These are phyloP conservation scores for Claviceps capensis DNA, from an alignment of 2,329 filamentous ascomycete genomes.

Conservation along the genomic window DNA sequence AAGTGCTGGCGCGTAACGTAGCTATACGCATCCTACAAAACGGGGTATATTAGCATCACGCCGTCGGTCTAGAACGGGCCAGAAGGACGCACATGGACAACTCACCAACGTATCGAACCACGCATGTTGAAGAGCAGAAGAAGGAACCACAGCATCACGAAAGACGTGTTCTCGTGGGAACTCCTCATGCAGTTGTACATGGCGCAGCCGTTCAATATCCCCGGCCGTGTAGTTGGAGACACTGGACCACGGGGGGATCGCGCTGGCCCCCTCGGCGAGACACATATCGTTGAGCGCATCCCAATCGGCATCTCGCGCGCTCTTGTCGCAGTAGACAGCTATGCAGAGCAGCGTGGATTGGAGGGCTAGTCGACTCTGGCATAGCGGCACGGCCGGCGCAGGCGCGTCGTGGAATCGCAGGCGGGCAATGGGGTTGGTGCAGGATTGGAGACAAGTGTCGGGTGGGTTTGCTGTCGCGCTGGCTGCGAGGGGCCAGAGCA, in stretches of 20 bases:
- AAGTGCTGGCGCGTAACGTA: slow-evolving; percentile 23
- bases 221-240: slow-evolving; percentile 22
- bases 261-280: slow-evolving; percentile 7
- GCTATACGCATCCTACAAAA: slow-evolving; percentile 11
- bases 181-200: slow-evolving; percentile 17
- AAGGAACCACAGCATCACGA: slow-evolving; percentile 21
- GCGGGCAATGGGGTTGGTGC: slow-evolving; percentile 14
- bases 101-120: slow-evolving; percentile 27
- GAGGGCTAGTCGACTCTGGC: slow-evolving; percentile 16
- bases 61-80: background rate
- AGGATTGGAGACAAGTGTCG: slow-evolving; percentile 19
- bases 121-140: slow-evolving; percentile 17
- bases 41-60: background rate
- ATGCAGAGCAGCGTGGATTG: slow-evolving; percentile 25
- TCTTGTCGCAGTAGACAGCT: slow-evolving; percentile 19
- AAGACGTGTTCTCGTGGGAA: slow-evolving; percentile 7
- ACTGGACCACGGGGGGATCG: slow-evolving; percentile 22
- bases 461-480: background rate
- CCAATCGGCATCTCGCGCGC: slow-evolving; percentile 13
- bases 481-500: slow-evolving; percentile 1
- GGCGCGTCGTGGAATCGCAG: slow-evolving; percentile 20
- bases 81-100: background rate
- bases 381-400: slow-evolving; percentile 10
- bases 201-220: slow-evolving; percentile 17
- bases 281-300: slow-evolving; percentile 23